These are phyloP conservation scores for Candida pseudoviswanathii DNA, from an alignment of 1,139 yeast species.

Conservation along the genomic window DNA sequence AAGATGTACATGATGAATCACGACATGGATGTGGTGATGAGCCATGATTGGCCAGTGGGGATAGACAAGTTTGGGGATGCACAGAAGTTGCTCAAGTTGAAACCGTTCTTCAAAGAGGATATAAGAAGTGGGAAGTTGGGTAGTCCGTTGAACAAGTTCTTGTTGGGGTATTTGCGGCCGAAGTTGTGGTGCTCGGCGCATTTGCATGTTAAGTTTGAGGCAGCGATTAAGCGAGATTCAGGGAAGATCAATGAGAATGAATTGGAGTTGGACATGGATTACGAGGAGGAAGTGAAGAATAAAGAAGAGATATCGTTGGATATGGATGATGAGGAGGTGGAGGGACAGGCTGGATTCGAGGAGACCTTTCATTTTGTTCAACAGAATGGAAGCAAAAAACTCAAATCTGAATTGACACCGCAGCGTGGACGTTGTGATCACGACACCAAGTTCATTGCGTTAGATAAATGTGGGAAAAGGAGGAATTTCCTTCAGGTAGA, in stretches of 20 bases:
- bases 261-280: constrained; percentile 33
- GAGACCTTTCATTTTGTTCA: constrained; percentile 4
- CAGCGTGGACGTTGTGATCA: constrained; percentile 5
- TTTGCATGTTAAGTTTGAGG: constrained; percentile 75
- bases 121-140: constrained; percentile 66
- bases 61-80: constrained; percentile 68
- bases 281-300: constrained; percentile 13
- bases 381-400: neutral
- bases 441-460: constrained; percentile 68
- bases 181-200: constrained; percentile 87
- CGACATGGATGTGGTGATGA: constrained; percentile 54
- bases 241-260: constrained; percentile 23
- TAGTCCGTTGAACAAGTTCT: constrained; percentile 64
- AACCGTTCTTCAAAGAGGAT: constrained; percentile 72
- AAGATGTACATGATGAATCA: constrained; percentile 49
- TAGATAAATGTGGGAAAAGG: constrained; percentile 79
- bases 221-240: constrained; percentile 33
- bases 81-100: constrained; percentile 46
- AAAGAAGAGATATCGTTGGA: constrained; percentile 8
- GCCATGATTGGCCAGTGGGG: constrained; percentile 96
- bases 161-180: constrained; percentile 62
- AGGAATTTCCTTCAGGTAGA: constrained; percentile 54
- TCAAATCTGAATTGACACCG: constrained; percentile 2
- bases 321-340: constrained; percentile 8
- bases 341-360: neutral